Conservation (phyloP, 331 rosid species). For the Pyrus hybrid region DNA sequence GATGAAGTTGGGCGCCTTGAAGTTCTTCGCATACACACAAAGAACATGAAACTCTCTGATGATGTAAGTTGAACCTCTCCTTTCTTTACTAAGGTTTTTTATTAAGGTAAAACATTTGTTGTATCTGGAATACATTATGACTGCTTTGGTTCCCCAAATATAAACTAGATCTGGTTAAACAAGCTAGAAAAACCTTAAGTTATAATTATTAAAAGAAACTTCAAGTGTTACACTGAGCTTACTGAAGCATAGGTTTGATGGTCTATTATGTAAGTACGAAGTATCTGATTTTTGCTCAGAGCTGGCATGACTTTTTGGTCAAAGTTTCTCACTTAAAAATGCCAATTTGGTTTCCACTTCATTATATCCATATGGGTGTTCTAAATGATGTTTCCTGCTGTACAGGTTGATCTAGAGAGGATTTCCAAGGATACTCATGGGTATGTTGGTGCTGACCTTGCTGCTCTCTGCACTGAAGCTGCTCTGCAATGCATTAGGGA, state of each 20-base stretch:
- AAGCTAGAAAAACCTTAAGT: background rate
- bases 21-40: conserved; percentile 68
- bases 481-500: conserved; percentile 57
- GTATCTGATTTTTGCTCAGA: background rate
- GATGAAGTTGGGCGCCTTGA: conserved; percentile 75
- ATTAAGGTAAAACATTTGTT: background rate
- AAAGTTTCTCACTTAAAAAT: background rate
- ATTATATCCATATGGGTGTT: background rate
- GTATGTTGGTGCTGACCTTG: conserved; percentile 66
- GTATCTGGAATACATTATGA: background rate
- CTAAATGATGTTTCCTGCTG: background rate
- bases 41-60: conserved; percentile 71
- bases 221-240: background rate
- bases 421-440: conserved; percentile 60
- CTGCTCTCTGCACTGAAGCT: conserved; percentile 64
- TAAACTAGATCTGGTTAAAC: background rate
- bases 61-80: conserved; percentile 41
- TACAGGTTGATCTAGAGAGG: conserved; percentile 57
- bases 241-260: background rate
- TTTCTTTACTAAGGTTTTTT: background rate
- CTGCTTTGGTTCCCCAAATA: background rate
- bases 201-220: background rate
- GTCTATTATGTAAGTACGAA: background rate
- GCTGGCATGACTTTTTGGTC: background rate
- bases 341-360: background rate